Evolutionary conservation across 225 moss, liverwort and hornwort species (phyloP).

Genomic region (Takakia lepidozioides): DNA sequence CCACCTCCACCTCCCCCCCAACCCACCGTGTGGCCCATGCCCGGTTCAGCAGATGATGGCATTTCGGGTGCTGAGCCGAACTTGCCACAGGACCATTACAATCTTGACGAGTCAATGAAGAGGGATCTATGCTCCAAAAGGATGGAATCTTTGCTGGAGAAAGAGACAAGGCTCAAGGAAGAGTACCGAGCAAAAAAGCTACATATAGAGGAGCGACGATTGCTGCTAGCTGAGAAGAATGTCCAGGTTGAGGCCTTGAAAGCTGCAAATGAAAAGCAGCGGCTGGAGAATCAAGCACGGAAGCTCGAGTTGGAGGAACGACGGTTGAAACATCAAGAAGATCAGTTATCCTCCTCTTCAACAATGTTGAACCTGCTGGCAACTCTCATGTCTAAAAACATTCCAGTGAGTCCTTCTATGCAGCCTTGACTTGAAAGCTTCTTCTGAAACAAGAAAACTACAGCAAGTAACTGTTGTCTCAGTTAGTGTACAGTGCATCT

Average conservation of each 20-base stretch:
- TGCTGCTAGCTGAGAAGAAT: conserved; percentile 1
- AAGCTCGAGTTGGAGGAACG: conserved; percentile 1
- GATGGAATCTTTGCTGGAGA: conserved; percentile 1
- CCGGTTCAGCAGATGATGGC: neutral
- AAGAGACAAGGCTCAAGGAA: neutral
- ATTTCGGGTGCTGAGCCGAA: neutral
- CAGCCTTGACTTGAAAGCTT: too few relatives aligned
- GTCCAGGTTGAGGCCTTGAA: neutral
- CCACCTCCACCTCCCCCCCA: neutral
- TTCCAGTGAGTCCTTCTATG: too few relatives aligned
- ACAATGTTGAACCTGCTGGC: neutral
- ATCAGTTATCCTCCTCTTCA: conserved; percentile 1
- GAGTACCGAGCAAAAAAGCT: conserved; percentile 7
- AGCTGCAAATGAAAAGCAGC: conserved; percentile 3
- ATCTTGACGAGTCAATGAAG: neutral
- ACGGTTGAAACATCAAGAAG: conserved; percentile 4
- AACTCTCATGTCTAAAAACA: neutral
- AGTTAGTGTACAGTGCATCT: too few relatives aligned
- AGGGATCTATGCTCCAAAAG: neutral
- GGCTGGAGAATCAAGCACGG: neutral
- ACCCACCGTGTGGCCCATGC: neutral
- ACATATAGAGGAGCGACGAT: neutral
- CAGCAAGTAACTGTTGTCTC: too few relatives aligned
- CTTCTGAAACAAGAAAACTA: too few relatives aligned
- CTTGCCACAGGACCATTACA: neutral